Percentiles rank a stretch among this genome's conserved stretches.
Conservation (phyloP, 805 yeast species). For the Pichia nanzhaoensis region DNA sequence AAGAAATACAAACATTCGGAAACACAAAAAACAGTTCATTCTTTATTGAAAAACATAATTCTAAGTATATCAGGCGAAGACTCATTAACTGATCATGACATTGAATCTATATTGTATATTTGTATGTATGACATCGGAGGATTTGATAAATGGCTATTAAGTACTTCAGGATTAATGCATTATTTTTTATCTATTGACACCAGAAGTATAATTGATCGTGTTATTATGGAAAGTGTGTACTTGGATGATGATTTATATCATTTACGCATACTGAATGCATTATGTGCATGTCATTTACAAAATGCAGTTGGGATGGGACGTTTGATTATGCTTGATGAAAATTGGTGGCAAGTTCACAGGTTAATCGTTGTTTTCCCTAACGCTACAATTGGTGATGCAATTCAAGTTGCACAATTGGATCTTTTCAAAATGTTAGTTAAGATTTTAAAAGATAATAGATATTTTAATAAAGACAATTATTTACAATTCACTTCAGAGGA, state of each 20-base stretch:
- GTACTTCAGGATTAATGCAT: constrained; percentile 46
- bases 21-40: constrained; percentile 41
- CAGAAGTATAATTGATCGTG: constrained; percentile 33
- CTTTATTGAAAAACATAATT: constrained; percentile 44
- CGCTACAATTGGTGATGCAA: constrained; percentile 47
- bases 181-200: constrained; percentile 42
- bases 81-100: constrained; percentile 52
- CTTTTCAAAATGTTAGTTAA: constrained; percentile 27
- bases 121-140: constrained; percentile 40
- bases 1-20: constrained; percentile 43
- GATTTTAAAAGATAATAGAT: constrained; percentile 11
- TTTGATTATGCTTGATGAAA: constrained; percentile 35
- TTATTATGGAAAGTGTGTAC: constrained; percentile 22
- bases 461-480: constrained; percentile 2
- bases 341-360: constrained; percentile 34
- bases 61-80: constrained; percentile 33
- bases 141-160: constrained; percentile 46
- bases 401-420: constrained; percentile 45
- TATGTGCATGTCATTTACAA: constrained; percentile 46
- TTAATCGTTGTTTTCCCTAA: constrained; percentile 42
- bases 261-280: constrained; percentile 45
- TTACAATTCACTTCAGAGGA: constrained; percentile 3
- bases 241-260: constrained; percentile 42
- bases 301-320: constrained; percentile 44
- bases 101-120: constrained; percentile 52